Percentiles rank a stretch among this genome's conserved stretches.
phyloP scores from a whole-genome alignment of 257 asterid species.

The Catharanthus roseus region DNA sequence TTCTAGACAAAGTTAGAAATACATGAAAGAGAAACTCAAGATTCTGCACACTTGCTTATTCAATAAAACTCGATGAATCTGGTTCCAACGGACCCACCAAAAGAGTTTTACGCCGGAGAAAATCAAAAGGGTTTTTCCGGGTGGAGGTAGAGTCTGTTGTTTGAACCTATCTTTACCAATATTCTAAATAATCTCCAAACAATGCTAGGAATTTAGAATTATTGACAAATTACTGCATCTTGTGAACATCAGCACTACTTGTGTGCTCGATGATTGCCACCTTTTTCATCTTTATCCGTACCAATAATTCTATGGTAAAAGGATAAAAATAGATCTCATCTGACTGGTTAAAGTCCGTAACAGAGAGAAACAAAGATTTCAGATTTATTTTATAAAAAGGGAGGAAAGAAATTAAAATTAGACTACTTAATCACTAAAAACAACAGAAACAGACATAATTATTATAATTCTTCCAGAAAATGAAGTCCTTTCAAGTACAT shows the following conservation, averaged over 20 bases:
- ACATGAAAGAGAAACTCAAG: neutral
- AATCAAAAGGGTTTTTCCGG: too few relatives aligned
- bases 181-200: too few relatives aligned
- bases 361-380: neutral
- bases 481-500: neutral
- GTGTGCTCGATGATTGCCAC: neutral
- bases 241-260: neutral
- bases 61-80: too few relatives aligned
- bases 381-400: neutral
- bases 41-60: neutral
- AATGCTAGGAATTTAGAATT: neutral
- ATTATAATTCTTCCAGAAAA: neutral
- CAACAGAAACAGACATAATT: neutral
- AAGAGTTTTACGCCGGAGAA: too few relatives aligned
- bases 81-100: too few relatives aligned
- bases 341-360: neutral
- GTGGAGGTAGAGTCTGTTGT: neutral
- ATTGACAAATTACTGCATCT: neutral
- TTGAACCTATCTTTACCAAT: neutral
- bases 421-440: neutral
- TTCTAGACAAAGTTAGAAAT: neutral
- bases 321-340: neutral
- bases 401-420: too few relatives aligned
- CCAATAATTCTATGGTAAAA: neutral
- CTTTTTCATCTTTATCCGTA: neutral